Percentiles rank a stretch among this genome's conserved stretches.
phyloP scores from a whole-genome alignment of 345 rosid species.

The Camelina laxa region DNA sequence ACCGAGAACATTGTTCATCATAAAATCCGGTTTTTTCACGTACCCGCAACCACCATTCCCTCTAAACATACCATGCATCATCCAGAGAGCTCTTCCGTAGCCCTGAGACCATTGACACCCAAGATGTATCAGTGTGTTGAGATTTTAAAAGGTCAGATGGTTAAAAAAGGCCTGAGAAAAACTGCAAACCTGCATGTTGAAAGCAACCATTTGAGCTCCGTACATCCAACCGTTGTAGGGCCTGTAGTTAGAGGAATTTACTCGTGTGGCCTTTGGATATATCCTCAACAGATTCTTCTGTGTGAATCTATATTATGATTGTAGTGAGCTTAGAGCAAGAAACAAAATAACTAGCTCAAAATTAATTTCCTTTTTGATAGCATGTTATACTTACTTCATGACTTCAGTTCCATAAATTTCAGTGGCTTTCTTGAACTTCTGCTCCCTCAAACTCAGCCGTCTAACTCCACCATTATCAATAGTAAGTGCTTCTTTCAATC shows the following conservation, averaged over 20 bases:
- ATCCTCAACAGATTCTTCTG: constrained; percentile 73
- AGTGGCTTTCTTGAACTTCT: constrained; percentile 61
- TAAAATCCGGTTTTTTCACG: constrained; percentile 68
- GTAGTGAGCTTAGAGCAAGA: constrained; percentile 8
- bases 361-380: not conserved
- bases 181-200: constrained; percentile 76
- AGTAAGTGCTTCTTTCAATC: constrained; percentile 51
- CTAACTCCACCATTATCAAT: constrained; percentile 57
- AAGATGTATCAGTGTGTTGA: not conserved
- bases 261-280: constrained; percentile 71
- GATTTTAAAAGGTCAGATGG: not conserved
- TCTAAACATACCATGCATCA: constrained; percentile 84
- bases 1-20: constrained; percentile 46
- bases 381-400: constrained; percentile 52
- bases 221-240: constrained; percentile 77
- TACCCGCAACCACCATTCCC: constrained; percentile 77
- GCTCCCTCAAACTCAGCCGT: constrained; percentile 73
- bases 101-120: constrained; percentile 52
- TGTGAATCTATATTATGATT: constrained; percentile 55
- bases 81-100: constrained; percentile 72
- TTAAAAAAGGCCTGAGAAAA: not conserved
- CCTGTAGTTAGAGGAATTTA: constrained; percentile 73
- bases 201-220: constrained; percentile 94
- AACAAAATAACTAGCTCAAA: constrained; percentile 8
- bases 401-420: constrained; percentile 58